phyloP scores from a whole-genome alignment of 768 basidiomycete species.

The Ramaria rubella region DNA sequence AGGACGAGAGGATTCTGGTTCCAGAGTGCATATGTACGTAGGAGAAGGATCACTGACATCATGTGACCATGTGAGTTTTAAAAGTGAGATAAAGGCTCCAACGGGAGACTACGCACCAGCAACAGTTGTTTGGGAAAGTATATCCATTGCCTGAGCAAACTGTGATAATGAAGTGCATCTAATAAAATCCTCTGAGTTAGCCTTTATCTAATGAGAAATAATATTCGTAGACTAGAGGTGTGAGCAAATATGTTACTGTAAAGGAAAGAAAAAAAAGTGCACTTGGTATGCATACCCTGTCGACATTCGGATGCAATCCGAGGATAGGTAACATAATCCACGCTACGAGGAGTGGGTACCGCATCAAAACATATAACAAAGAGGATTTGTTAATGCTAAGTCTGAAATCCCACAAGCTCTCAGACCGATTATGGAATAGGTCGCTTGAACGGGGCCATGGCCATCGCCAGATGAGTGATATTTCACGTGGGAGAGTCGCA shows the following conservation, averaged over 20 bases:
- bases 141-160: slow-evolving; percentile 1
- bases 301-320: not conserved
- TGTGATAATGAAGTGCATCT: not conserved
- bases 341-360: not conserved
- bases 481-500: not conserved
- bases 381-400: not conserved
- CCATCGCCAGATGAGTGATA: slow-evolving; percentile 2
- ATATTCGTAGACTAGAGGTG: too few species aligned
- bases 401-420: not conserved
- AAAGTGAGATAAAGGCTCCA: not conserved
- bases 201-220: too few species aligned
- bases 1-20: not conserved
- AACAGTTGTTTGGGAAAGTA: not conserved
- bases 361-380: not conserved
- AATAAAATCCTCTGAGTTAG: not conserved
- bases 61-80: not conserved
- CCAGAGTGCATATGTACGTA: not conserved
- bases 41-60: not conserved
- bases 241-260: too few species aligned
- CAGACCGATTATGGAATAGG: too few species aligned
- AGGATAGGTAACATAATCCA: not conserved
- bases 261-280: too few species aligned
- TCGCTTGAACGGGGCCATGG: not conserved
- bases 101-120: not conserved
- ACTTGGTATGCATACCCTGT: not conserved